Conservation (phyloP, 257 asterid genomes). For the Prunella vulgaris region DNA sequence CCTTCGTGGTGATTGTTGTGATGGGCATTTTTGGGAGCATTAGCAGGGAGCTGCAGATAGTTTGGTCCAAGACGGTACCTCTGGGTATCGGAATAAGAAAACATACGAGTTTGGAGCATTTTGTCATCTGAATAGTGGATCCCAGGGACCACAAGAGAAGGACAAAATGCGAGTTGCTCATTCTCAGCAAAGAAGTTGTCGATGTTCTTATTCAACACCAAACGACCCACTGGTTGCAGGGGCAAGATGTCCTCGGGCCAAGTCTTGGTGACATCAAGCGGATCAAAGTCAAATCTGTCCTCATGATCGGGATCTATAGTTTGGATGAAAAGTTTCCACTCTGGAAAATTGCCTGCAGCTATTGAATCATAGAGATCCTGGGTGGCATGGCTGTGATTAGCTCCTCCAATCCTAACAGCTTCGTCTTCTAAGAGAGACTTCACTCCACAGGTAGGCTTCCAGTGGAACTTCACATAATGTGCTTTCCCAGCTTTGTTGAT, state of each 20-base stretch:
- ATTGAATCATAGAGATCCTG: conserved; percentile 82
- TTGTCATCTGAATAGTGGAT: conserved; percentile 56
- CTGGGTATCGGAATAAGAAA: conserved; percentile 56
- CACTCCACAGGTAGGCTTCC: conserved; percentile 96
- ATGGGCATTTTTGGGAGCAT: conserved; percentile 57
- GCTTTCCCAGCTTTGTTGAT: conserved; percentile 78
- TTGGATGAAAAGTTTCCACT: conserved; percentile 87
- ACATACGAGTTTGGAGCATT: conserved; percentile 56
- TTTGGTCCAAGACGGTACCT: conserved; percentile 76
- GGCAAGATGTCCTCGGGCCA: conserved; percentile 94
- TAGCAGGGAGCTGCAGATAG: conserved; percentile 57
- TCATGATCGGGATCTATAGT: conserved; percentile 71
- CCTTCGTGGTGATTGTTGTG: conserved; percentile 68
- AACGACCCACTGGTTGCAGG: conserved; percentile 88
- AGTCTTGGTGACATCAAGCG: conserved; percentile 80
- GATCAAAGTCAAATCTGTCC: conserved; percentile 81
- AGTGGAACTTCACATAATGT: conserved; percentile 79
- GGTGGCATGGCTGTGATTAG: conserved; percentile 92
- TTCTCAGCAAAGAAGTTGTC: conserved; percentile 72
- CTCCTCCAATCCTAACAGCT: conserved; percentile 68
- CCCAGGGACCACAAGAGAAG: conserved; percentile 52
- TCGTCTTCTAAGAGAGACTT: conserved; percentile 76
- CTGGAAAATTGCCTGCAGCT: conserved; percentile 80
- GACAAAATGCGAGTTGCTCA: conserved; percentile 59
- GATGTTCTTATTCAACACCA: conserved; percentile 80